Evolutionary conservation across 257 asterid genomes (phyloP), one percentile per base, ranked within the genome.

Genomic region (Orobanche coerulescens): DNA sequence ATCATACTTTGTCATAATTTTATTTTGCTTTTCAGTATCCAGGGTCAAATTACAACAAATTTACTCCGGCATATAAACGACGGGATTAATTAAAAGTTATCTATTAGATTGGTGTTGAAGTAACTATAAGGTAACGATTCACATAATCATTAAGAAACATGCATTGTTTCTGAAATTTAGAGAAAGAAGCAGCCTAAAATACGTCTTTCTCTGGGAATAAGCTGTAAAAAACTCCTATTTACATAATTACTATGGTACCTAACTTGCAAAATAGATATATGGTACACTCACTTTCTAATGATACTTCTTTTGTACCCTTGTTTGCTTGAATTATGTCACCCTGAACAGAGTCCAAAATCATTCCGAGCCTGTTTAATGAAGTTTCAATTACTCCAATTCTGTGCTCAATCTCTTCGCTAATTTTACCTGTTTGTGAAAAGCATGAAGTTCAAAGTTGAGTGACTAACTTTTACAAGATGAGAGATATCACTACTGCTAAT

Each of bases 311-410:
- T 58, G 86, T 86, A 58, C 95, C 88, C 85, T 78, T 85, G 79
- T 86, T 84, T 49, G 73, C 90, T 80, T 86, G 95, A 83, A 89
- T 84, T 70, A 93, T 61, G 73, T 89, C 97, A 75, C 80, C 71
- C 76, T 93, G 99, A 68, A 89, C 71, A 55, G 95, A 86, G 75
- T 93, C 96, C 88, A 89, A 61, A 59, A 86, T 77, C 82, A 86
- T 78, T 63, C 90, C 94, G 46, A 80, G 71, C 79, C 92, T 84
- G 80, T 83, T 84, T 68, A 89, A 67, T 46, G 92, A 84, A 69
- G 88, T 87, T 77, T 93, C 99, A 34, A 89, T 73, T 83, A 78
- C 73, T 62, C 95, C 94, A 59, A 93, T 76, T 75, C 82, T 83
- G 81, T 81, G 95, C 61, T 86, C 96, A 47, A 92, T 84, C 71